phyloP scores from a whole-genome alignment of 306 rosid genomes.

The Medicago lupulina region DNA sequence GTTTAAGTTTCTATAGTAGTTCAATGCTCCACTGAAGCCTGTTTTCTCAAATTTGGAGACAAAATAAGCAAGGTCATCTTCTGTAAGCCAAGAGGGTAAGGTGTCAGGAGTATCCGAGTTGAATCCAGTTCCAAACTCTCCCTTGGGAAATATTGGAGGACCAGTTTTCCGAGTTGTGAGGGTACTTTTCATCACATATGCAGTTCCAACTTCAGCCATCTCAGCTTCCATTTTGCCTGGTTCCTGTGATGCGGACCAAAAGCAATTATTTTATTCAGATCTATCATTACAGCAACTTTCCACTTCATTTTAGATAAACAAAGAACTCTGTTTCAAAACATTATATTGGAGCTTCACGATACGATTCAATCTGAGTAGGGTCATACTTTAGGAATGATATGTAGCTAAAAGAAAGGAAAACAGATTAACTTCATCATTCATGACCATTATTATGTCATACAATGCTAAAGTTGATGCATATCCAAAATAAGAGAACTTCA shows the following conservation, averaged over 20 bases:
- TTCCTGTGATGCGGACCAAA: not conserved
- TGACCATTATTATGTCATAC: no score
- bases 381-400: no score
- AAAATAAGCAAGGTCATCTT: conserved; percentile 51
- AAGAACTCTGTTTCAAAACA: not conserved
- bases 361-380: no score
- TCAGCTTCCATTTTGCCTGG: conserved; percentile 46
- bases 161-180: conserved; percentile 39
- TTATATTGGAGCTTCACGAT: not conserved
- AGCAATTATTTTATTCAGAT: not conserved
- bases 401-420: no score
- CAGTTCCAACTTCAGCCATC: conserved; percentile 43
- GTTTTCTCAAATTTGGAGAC: conserved; percentile 52
- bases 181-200: conserved; percentile 34
- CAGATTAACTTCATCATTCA: no score
- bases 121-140: conserved; percentile 36
- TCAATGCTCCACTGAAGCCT: conserved; percentile 54
- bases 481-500: no score
- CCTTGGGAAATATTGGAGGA: conserved; percentile 44
- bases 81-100: conserved; percentile 56
- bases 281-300: not conserved
- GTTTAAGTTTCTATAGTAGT: conserved; percentile 53
- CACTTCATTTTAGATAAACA: not conserved
- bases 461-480: no score
- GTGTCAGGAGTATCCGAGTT: conserved; percentile 18